These are phyloP conservation scores for Heritiera littoralis DNA, from an alignment of 345 rosid species.

Conservation along the genomic window DNA sequence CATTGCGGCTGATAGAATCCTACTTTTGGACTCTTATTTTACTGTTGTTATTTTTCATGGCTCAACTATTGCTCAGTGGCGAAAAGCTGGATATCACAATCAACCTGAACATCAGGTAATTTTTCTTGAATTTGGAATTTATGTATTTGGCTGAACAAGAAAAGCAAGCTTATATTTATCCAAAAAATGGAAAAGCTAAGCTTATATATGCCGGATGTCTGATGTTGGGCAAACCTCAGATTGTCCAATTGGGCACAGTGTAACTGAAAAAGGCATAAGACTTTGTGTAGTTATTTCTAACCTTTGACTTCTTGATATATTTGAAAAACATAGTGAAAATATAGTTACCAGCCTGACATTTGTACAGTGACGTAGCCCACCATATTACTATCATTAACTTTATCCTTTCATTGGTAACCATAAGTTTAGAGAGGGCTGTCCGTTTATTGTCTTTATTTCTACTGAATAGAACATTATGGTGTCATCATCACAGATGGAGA, in stretches of 20 bases:
- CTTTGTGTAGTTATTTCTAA: not conserved
- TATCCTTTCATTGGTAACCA: not conserved
- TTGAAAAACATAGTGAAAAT: not conserved
- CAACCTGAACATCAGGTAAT: conserved; percentile 91
- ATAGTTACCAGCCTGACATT: conserved; percentile 10
- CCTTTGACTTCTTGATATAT: not conserved
- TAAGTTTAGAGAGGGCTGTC: not conserved
- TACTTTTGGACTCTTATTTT: conserved; percentile 84
- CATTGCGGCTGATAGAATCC: conserved; percentile 85
- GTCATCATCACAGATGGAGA: not conserved
- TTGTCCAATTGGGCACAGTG: not conserved
- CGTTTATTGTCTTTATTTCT: not conserved
- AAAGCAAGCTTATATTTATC: not conserved
- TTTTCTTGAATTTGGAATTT: conserved; percentile 14
- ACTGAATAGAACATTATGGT: not conserved
- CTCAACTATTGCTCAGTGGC: conserved; percentile 91
- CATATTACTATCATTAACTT: not conserved
- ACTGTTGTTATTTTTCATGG: conserved; percentile 90
- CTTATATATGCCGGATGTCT: not conserved
- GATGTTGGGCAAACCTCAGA: conserved; percentile 8
- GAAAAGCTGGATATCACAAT: conserved; percentile 86
- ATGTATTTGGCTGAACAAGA: not conserved
- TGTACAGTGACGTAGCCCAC: not conserved
- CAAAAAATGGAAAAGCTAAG: not conserved
- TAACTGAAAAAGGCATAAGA: not conserved